A percentile compares a stretch with the other conserved stretches of the same genome.
Conservation (phyloP, 192 early-diverging fungal genomes). For the Rhizoclosmatium globosum region DNA sequence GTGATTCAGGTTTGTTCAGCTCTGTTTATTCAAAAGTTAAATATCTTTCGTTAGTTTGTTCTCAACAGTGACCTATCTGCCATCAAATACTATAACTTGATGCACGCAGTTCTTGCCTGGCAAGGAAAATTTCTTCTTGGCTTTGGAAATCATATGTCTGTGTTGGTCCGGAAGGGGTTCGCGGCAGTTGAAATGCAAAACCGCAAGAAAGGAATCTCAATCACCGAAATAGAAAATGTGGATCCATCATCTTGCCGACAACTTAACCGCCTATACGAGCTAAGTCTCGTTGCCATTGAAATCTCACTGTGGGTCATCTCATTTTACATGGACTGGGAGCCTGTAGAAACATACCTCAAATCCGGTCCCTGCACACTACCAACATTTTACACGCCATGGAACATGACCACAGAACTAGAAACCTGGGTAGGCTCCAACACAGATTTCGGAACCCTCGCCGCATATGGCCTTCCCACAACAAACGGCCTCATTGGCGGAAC, state of each 20-base stretch:
- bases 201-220: background rate
- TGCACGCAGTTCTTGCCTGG: too few relatives aligned
- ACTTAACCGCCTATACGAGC: background rate
- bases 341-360: slow-evolving; percentile 4
- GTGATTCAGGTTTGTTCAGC: too few relatives aligned
- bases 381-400: background rate
- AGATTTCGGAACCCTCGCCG: background rate
- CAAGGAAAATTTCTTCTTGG: too few relatives aligned
- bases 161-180: too few relatives aligned
- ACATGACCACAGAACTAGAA: background rate
- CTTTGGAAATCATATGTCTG: too few relatives aligned
- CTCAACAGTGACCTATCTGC: too few relatives aligned
- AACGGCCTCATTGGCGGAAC: slow-evolving; percentile 10
- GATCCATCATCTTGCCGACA: background rate
- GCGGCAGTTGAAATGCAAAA: too few relatives aligned
- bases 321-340: slow-evolving; percentile 12
- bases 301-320: background rate
- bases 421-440: background rate
- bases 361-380: background rate
- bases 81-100: too few relatives aligned
- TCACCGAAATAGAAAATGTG: background rate
- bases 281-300: background rate
- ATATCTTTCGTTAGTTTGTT: too few relatives aligned
- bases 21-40: too few relatives aligned
- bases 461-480: background rate